Percentiles rank a stretch among this genome's conserved stretches.
These are phyloP conservation scores for Triadica sebifera DNA, from an alignment of 345 rosid species.

Conservation along the genomic window DNA sequence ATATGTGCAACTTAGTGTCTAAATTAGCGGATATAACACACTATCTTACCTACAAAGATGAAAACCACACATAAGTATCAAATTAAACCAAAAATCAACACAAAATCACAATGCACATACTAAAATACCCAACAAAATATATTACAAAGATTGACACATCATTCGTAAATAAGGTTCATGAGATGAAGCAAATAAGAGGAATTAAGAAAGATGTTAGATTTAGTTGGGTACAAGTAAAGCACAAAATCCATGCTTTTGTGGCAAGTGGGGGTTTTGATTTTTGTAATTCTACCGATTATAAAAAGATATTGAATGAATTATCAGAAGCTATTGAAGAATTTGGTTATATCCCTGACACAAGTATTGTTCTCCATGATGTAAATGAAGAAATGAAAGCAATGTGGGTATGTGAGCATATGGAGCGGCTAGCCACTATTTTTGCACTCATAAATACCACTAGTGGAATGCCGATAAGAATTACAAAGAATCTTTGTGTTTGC, in stretches of 20 bases:
- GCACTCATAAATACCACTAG: constrained; percentile 29
- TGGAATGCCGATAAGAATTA: constrained; percentile 30
- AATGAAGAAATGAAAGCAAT: constrained; percentile 38
- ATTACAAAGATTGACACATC: too few relatives aligned
- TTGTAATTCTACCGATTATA: constrained; percentile 24
- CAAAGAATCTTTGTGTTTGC: constrained; percentile 42
- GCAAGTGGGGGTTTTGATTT: constrained; percentile 19
- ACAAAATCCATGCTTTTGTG: constrained; percentile 26
- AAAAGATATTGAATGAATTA: constrained; percentile 19
- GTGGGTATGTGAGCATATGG: constrained; percentile 26
- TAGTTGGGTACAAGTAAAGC: constrained; percentile 43
- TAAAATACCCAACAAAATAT: too few relatives aligned
- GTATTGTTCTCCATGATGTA: constrained; percentile 35
- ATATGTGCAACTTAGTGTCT: too few relatives aligned
- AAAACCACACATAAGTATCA: too few relatives aligned
- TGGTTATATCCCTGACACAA: constrained; percentile 37
- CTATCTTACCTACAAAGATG: too few relatives aligned
- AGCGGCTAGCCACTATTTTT: constrained; percentile 33
- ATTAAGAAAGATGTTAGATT: constrained; percentile 39
- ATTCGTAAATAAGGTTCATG: constrained; percentile 41
- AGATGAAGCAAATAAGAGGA: constrained; percentile 29
- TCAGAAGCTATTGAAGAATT: constrained; percentile 26
- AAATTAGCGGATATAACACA: too few relatives aligned
- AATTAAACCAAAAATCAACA: too few relatives aligned
- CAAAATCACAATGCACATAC: too few relatives aligned